Conservation (phyloP, 169 alveolate genomes). For the Eimeria acervulina region DNA sequence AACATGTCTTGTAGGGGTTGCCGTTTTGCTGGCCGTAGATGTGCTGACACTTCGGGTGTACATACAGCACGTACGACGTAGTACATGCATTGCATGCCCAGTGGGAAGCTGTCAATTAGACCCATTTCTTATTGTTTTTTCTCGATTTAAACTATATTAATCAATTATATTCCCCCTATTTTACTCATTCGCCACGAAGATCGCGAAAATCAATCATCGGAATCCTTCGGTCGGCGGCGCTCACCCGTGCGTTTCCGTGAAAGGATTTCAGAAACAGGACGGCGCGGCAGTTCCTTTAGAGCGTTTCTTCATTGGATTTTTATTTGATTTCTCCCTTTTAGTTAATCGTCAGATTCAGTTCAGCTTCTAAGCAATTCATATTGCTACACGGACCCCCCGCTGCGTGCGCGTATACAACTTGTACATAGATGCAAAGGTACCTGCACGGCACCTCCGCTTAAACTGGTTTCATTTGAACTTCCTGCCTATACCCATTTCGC, state of each 20-base stretch:
- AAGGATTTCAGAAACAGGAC: neutral
- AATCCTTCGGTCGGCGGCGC: slow-evolving; percentile 15
- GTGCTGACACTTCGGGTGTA: slow-evolving; percentile 5
- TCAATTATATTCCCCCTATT: neutral
- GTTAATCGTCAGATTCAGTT: neutral
- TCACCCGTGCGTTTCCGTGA: neutral
- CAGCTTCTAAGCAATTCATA: too few species aligned
- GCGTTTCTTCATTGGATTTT: neutral
- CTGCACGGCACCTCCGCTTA: too few species aligned
- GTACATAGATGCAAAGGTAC: too few species aligned
- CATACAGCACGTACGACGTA: neutral
- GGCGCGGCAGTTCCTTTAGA: neutral
- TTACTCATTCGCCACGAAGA: neutral
- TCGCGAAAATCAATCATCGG: neutral
- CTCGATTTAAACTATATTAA: neutral
- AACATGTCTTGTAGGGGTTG: neutral
- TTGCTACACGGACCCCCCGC: too few species aligned
- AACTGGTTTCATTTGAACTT: too few species aligned
- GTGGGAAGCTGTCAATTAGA: neutral
- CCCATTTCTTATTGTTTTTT: neutral
- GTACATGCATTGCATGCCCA: neutral
- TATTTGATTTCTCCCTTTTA: neutral
- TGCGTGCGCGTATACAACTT: too few species aligned
- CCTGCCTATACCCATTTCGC: too few species aligned
- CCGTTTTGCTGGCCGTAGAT: neutral